phyloP scores from a whole-genome alignment of 148 eudicot genomes.

The Silene conica region DNA sequence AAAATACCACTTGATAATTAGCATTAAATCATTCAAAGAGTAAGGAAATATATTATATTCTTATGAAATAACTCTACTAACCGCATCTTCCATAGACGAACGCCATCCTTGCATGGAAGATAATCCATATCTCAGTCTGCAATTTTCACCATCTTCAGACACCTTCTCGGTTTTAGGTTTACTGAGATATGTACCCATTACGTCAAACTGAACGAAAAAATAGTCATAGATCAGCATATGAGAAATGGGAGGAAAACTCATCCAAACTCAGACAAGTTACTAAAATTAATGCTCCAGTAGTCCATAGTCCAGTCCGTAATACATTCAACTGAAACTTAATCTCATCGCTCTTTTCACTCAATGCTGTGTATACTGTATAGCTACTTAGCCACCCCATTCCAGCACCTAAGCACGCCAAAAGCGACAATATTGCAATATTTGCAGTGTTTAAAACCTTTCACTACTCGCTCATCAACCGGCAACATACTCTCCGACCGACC shows the following conservation, averaged over 20 bases:
- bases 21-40: not conserved
- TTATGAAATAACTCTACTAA: slow-evolving; percentile 25
- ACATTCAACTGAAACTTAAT: not conserved
- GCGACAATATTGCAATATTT: not conserved
- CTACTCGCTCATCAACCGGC: not conserved
- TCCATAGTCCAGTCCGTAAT: not conserved
- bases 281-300: not conserved
- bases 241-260: not conserved
- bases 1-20: not conserved
- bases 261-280: not conserved
- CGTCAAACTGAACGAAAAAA: slow-evolving; percentile 15
- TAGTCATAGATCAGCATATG: not conserved
- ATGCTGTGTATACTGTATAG: not conserved
- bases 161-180: slow-evolving; percentile 59
- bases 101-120: slow-evolving; percentile 93
- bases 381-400: not conserved
- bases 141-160: slow-evolving; percentile 66
- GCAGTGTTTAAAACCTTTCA: not conserved
- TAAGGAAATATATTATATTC: not conserved
- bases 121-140: slow-evolving; percentile 53
- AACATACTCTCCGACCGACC: not conserved
- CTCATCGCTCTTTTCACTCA: slow-evolving; percentile 7
- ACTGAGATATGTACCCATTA: slow-evolving; percentile 73
- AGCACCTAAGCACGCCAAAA: not conserved
- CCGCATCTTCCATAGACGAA: slow-evolving; percentile 79